phyloP scores from a whole-genome alignment of 192 early-diverging fungal genomes.

The Podila horticola region DNA sequence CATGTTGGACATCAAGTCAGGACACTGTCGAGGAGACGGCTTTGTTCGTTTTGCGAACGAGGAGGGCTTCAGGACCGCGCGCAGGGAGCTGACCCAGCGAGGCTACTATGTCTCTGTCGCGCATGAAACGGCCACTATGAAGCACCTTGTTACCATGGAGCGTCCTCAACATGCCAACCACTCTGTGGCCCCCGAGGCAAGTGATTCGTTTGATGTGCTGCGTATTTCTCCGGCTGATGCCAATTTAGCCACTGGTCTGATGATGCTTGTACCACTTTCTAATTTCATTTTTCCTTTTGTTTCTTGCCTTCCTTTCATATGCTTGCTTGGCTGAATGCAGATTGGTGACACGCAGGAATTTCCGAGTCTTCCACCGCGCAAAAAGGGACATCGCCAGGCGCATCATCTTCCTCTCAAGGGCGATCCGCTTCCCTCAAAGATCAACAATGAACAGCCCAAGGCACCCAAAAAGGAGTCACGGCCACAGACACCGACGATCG shows the following conservation, averaged over 20 bases:
- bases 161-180: neutral
- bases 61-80: conserved; percentile 32
- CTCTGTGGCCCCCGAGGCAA: conserved; percentile 29
- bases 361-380: conserved; percentile 24
- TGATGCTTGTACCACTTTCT: neutral
- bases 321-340: neutral
- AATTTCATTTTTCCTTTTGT: neutral
- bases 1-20: conserved; percentile 18
- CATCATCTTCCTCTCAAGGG: neutral
- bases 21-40: conserved; percentile 29
- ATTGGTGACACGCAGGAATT: conserved; percentile 34
- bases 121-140: conserved; percentile 39
- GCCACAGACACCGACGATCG: no score
- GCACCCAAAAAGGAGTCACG: no score
- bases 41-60: conserved; percentile 42
- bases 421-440: neutral
- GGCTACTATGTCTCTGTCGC: conserved; percentile 45
- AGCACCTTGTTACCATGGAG: conserved; percentile 13
- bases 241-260: neutral
- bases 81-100: conserved; percentile 29
- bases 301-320: neutral
- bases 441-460: no score
- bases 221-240: neutral
- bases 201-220: neutral
- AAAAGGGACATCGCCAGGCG: neutral